Evolutionary conservation across 345 rosid genomes (phyloP).

Genomic region (Populus alba): DNA sequence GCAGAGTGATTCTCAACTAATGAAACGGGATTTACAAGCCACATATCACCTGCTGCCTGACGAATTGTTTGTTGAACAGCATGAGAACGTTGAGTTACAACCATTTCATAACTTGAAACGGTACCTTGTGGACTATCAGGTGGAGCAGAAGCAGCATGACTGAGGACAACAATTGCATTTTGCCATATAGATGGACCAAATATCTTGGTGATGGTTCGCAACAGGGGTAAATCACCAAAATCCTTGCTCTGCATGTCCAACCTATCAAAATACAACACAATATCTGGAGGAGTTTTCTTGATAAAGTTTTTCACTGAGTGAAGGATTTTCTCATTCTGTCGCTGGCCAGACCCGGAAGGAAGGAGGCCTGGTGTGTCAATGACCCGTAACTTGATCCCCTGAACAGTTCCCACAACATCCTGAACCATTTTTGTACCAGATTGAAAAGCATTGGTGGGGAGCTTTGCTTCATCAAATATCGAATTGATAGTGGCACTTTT

Average conservation of each 20-base stretch:
- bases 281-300: slow-evolving; percentile 89
- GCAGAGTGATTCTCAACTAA: slow-evolving; percentile 98
- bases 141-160: slow-evolving; percentile 99
- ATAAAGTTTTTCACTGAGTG: slow-evolving; percentile 74
- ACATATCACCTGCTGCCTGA: slow-evolving; percentile 98
- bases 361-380: slow-evolving; percentile 98
- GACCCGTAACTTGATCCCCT: slow-evolving; percentile 92
- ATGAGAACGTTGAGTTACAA: slow-evolving; percentile 93
- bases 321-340: slow-evolving; percentile 83
- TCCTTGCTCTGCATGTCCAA: slow-evolving; percentile 94
- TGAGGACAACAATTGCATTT: slow-evolving; percentile 95
- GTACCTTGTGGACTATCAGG: slow-evolving; percentile 97
- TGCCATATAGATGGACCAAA: slow-evolving; percentile 97
- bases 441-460: slow-evolving; percentile 86
- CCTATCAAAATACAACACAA: slow-evolving; percentile 93
- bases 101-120: slow-evolving; percentile 91
- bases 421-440: slow-evolving; percentile 86
- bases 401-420: slow-evolving; percentile 91
- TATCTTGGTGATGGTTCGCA: slow-evolving; percentile 85
- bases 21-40: slow-evolving; percentile 95
- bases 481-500: slow-evolving; percentile 99
- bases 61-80: slow-evolving; percentile 96
- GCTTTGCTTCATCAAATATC: slow-evolving; percentile 80
- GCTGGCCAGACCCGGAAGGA: slow-evolving; percentile 89
- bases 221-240: slow-evolving; percentile 84